Evolutionary conservation across 805 yeast species (phyloP).

Genomic region (Candida germanica): DNA sequence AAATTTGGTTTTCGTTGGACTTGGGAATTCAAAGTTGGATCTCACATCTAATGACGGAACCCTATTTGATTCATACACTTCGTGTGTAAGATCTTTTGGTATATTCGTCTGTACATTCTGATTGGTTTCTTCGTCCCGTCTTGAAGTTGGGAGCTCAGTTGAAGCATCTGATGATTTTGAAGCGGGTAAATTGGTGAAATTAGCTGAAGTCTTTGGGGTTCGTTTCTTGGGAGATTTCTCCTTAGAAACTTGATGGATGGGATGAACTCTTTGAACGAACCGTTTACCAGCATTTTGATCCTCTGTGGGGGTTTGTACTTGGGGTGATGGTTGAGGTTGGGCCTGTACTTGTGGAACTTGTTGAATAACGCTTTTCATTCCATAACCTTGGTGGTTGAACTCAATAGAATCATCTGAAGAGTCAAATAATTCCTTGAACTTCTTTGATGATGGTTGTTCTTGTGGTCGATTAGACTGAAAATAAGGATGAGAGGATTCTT

Average conservation of each 20-base stretch:
- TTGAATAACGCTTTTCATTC: background rate
- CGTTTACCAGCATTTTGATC: too few species aligned
- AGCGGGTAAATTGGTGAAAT: background rate
- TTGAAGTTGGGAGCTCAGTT: background rate
- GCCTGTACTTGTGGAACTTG: background rate
- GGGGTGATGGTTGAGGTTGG: background rate
- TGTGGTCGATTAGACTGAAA: too few species aligned
- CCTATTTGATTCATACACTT: conserved; percentile 4
- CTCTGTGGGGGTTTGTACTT: background rate
- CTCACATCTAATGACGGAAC: conserved; percentile 21
- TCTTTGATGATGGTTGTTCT: too few species aligned
- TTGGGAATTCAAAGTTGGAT: conserved; percentile 30
- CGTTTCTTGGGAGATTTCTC: background rate
- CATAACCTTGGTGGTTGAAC: background rate
- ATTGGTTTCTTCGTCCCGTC: background rate
- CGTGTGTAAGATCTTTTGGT: background rate
- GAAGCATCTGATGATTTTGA: background rate
- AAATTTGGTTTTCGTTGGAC: conserved; percentile 3
- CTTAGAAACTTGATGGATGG: background rate
- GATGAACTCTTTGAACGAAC: too few species aligned
- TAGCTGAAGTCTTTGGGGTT: background rate
- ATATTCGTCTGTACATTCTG: background rate
- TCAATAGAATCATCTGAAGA: conserved; percentile 9
- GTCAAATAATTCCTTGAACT: conserved; percentile 12
- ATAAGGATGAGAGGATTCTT: too few species aligned